Evolutionary conservation across 163 green algal species (phyloP), one percentile per base, ranked within the genome.

Genomic region (Coccomyxa subellipsoidea): DNA sequence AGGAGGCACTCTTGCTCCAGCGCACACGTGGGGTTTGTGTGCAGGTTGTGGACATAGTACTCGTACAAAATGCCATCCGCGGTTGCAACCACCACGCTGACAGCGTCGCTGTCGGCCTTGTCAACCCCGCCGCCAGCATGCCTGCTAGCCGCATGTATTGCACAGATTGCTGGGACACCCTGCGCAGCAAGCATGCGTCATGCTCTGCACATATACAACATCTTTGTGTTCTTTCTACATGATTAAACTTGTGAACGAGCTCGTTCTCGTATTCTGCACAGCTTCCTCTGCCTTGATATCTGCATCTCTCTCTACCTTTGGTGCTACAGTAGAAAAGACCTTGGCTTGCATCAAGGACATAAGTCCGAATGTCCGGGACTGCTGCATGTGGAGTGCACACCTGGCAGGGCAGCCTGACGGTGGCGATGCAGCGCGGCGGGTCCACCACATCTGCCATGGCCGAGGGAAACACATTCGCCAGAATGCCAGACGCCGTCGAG

Each of bases 381-480:
- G n/a, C n/a, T n/a, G n/a, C n/a, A n/a, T n/a, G n/a, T n/a, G n/a
- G n/a, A n/a, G n/a, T 79, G 53, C 2, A 83, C 7, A 78, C 80
- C 31, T 69, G 38, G 38, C 83, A 81, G 0, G 84, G 84, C 39
- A 90, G 66, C 35, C 81, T 76, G 21, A 90, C 71, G 0, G 82
- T 89, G 40, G 77, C 70, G 12, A 89, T 80, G 59, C 79, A 85
- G 39, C 87, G 72, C 27, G 81, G 38, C 7, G 80, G 86, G 72
- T 88, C 86, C 47, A 90, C 54, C 23, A 81, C n/a, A 69, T 86
- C 82, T 54, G 70, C 69, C 27, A 86, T 37, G 38, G 70, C 34
- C 0, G 76, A 47, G 8, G 86, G 84, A 8, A 90, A 85, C 8
- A 90, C 82, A 25, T 82, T 72, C 1, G 81, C 81, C 34, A 89